Conservation (phyloP, 2,329 filamentous ascomycete genomes). For the Gyromitra esculenta region DNA sequence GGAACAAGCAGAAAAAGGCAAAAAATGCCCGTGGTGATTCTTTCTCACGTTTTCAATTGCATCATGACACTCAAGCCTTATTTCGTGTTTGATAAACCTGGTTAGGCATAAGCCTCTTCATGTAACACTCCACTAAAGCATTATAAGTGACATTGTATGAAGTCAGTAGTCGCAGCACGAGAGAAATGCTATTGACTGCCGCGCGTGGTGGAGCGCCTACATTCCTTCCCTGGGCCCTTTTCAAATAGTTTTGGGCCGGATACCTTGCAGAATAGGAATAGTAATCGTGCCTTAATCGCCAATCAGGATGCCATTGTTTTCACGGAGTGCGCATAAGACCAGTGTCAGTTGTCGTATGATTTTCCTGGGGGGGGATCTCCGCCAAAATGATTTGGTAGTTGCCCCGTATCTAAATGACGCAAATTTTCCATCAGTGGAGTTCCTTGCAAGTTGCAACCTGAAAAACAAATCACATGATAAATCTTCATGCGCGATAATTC, state of each 20-base stretch:
- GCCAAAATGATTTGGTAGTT: conserved; percentile 22
- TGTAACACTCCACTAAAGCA: too few relatives aligned
- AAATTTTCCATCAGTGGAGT: background rate
- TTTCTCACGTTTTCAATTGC: too few relatives aligned
- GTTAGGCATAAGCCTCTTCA: too few relatives aligned
- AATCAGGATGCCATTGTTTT: conserved; percentile 15
- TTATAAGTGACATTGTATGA: background rate
- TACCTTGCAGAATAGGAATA: conserved; percentile 1
- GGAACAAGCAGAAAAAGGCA: too few relatives aligned
- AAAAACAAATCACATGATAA: background rate
- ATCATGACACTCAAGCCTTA: background rate
- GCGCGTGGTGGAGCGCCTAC: background rate
- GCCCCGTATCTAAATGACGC: background rate
- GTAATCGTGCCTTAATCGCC: conserved; percentile 16
- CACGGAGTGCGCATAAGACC: background rate
- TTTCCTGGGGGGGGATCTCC: conserved; percentile 11
- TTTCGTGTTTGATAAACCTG: too few relatives aligned
- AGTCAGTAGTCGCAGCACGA: background rate
- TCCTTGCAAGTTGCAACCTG: background rate
- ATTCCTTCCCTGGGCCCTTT: background rate
- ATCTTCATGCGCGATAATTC: background rate
- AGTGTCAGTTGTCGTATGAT: background rate
- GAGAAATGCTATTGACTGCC: background rate
- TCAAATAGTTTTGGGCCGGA: conserved; percentile 4
- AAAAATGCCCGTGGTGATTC: too few relatives aligned